phyloP scores from a whole-genome alignment of 495 filamentous ascomycete genomes.

The Cladorrhinum samala region DNA sequence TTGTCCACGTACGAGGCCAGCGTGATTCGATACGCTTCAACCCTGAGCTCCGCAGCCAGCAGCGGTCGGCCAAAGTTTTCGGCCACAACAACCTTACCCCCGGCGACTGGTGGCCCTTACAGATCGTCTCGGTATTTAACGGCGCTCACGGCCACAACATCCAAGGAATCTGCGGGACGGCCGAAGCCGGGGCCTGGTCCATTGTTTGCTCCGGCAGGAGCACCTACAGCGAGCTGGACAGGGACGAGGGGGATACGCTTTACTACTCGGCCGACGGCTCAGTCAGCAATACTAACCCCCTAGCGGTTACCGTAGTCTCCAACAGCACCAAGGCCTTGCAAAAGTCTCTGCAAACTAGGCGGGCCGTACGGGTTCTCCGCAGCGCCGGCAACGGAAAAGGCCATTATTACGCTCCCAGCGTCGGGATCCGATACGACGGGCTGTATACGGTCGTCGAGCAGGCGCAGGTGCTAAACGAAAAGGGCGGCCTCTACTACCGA shows the following conservation, averaged over 20 bases:
- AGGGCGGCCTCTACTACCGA: neutral
- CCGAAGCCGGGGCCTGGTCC: slow-evolving; percentile 35
- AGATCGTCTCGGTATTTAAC: slow-evolving; percentile 40
- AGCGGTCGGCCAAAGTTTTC: slow-evolving; percentile 27
- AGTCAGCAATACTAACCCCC: slow-evolving; percentile 20
- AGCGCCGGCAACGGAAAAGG: slow-evolving; percentile 15
- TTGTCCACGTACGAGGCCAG: slow-evolving; percentile 13
- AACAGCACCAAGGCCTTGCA: slow-evolving; percentile 33
- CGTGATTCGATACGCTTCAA: slow-evolving; percentile 23
- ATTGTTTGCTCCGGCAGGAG: slow-evolving; percentile 38
- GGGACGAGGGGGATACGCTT: slow-evolving; percentile 38
- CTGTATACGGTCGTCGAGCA: slow-evolving; percentile 37
- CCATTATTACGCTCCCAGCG: slow-evolving; percentile 24
- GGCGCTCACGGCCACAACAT: slow-evolving; percentile 44
- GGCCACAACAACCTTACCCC: slow-evolving; percentile 41
- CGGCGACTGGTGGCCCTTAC: slow-evolving; percentile 48
- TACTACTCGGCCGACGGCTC: slow-evolving; percentile 43
- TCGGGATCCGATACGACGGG: slow-evolving; percentile 49
- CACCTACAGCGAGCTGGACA: slow-evolving; percentile 39
- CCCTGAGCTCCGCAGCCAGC: slow-evolving; percentile 8
- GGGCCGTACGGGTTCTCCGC: slow-evolving; percentile 45
- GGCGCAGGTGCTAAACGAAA: neutral
- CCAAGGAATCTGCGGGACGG: slow-evolving; percentile 41
- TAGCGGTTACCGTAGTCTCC: slow-evolving; percentile 13
- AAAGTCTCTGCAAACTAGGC: slow-evolving; percentile 16